A percentile compares a stretch with the other conserved stretches of the same genome.
Evolutionary conservation across 2,329 filamentous ascomycete species (phyloP).

Genomic region (Aspergillus tamarii): DNA sequence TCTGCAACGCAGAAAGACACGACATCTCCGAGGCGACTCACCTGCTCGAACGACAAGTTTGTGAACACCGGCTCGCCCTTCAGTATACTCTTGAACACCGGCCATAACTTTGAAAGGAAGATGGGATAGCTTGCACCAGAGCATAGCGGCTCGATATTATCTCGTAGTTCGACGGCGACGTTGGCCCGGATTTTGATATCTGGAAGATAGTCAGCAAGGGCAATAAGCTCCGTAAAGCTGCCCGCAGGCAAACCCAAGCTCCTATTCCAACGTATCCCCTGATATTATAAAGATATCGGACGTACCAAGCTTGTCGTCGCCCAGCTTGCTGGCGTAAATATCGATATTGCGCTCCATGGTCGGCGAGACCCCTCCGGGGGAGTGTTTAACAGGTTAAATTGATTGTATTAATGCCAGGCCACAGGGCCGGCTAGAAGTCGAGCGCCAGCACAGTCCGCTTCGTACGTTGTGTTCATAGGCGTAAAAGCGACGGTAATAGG

Average conservation of each 20-base stretch:
- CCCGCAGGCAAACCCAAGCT: background rate
- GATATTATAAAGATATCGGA: background rate
- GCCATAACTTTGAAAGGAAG: conserved; percentile 87
- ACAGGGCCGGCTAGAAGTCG: conserved; percentile 38
- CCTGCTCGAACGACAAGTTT: conserved; percentile 87
- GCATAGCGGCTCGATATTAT: conserved; percentile 83
- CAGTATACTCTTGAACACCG: conserved; percentile 83
- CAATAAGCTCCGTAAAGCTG: background rate
- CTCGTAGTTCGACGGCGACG: conserved; percentile 82
- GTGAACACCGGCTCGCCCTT: conserved; percentile 87
- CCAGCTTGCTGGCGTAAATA: conserved; percentile 53
- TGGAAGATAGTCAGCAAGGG: conserved; percentile 42
- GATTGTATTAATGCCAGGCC: conserved; percentile 41
- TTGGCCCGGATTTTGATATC: conserved; percentile 82
- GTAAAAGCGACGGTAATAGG: conserved; percentile 25
- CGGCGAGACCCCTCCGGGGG: conserved; percentile 25
- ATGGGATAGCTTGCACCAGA: conserved; percentile 75
- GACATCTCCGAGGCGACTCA: conserved; percentile 44
- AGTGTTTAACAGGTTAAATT: conserved; percentile 22
- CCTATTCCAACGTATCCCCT: background rate
- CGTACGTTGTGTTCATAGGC: conserved; percentile 34
- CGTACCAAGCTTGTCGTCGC: conserved; percentile 53
- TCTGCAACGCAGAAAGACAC: background rate
- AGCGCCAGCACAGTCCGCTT: conserved; percentile 32
- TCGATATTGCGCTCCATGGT: conserved; percentile 53